phyloP scores from a whole-genome alignment of 192 early-diverging fungal genomes.

The Jimgerdemannia lactiflua region DNA sequence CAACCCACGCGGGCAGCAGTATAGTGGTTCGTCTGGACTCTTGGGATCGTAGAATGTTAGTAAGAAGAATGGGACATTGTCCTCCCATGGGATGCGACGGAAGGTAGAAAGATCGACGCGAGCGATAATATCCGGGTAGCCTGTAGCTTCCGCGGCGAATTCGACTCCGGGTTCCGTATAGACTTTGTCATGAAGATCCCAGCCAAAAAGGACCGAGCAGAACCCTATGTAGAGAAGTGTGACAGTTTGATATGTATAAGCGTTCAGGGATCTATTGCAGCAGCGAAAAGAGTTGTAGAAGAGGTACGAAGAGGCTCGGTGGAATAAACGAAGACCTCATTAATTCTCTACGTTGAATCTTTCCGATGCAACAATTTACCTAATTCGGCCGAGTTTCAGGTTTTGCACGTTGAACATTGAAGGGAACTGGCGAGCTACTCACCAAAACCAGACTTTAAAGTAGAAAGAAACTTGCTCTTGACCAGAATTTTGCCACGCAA shows the following conservation, averaged over 20 bases:
- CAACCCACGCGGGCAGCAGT: slow-evolving; percentile 61
- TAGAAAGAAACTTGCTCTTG: slow-evolving; percentile 63
- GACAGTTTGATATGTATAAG: neutral
- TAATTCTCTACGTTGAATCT: too few relatives aligned
- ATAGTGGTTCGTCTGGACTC: slow-evolving; percentile 46
- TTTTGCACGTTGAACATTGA: too few relatives aligned
- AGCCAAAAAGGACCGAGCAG: slow-evolving; percentile 75
- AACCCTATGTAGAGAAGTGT: slow-evolving; percentile 46
- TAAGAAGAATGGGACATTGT: slow-evolving; percentile 70
- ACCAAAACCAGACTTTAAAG: slow-evolving; percentile 68
- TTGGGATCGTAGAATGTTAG: slow-evolving; percentile 62
- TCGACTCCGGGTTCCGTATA: slow-evolving; percentile 32
- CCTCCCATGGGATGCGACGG: slow-evolving; percentile 72
- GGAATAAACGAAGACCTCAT: too few relatives aligned
- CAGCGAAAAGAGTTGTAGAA: too few relatives aligned
- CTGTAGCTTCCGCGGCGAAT: slow-evolving; percentile 17
- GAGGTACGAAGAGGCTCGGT: too few relatives aligned
- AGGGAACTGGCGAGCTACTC: slow-evolving; percentile 7
- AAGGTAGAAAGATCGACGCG: slow-evolving; percentile 61
- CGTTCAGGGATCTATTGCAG: neutral
- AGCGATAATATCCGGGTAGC: slow-evolving; percentile 62
- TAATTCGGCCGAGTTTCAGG: too few relatives aligned
- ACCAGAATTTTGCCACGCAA: slow-evolving; percentile 69
- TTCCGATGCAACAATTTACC: too few relatives aligned
- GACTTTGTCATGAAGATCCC: slow-evolving; percentile 75